A percentile compares a stretch with the other conserved stretches of the same genome.
These are phyloP conservation scores for Thalassia testudinum DNA, from an alignment of 116 monocot species.

Conservation along the genomic window DNA sequence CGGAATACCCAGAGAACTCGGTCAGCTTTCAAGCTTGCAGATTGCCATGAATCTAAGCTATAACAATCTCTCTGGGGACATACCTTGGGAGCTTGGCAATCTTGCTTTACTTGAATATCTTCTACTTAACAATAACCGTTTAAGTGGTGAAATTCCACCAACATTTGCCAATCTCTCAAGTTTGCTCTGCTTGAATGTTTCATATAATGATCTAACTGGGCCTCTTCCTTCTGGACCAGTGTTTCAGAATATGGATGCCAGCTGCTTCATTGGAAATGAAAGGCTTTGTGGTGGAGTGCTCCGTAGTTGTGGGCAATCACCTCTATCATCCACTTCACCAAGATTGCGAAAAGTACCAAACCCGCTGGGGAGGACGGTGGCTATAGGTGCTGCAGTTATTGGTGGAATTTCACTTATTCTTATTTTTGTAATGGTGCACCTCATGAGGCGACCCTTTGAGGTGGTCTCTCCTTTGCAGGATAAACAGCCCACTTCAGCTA, in stretches of 20 bases:
- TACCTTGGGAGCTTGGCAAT: constrained; percentile 77
- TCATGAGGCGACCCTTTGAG: constrained; percentile 57
- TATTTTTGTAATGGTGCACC: constrained; percentile 55
- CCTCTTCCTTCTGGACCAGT: constrained; percentile 45
- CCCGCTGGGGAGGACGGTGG: constrained; percentile 38
- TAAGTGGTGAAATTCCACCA: constrained; percentile 70
- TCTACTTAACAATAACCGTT: constrained; percentile 63
- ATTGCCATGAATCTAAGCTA: constrained; percentile 91
- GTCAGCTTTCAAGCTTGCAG: constrained; percentile 73
- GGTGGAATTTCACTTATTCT: constrained; percentile 72
- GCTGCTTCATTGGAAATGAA: constrained; percentile 66
- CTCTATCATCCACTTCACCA: constrained; percentile 11
- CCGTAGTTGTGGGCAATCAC: constrained; percentile 21
- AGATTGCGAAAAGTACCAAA: constrained; percentile 8
- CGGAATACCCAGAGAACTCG: constrained; percentile 62
- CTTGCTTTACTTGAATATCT: constrained; percentile 61
- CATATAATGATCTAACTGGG: constrained; percentile 77
- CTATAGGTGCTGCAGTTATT: constrained; percentile 48
- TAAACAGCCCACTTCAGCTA: constrained; percentile 25
- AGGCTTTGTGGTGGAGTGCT: constrained; percentile 81
- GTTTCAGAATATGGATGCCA: constrained; percentile 49
- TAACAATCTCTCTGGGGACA: constrained; percentile 62
- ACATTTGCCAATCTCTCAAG: constrained; percentile 71
- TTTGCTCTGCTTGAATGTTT: constrained; percentile 70
- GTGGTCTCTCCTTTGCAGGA: constrained; percentile 62